Evolutionary conservation across 768 basidiomycete species (phyloP).

Genomic region (Mycena albidolilacea): DNA sequence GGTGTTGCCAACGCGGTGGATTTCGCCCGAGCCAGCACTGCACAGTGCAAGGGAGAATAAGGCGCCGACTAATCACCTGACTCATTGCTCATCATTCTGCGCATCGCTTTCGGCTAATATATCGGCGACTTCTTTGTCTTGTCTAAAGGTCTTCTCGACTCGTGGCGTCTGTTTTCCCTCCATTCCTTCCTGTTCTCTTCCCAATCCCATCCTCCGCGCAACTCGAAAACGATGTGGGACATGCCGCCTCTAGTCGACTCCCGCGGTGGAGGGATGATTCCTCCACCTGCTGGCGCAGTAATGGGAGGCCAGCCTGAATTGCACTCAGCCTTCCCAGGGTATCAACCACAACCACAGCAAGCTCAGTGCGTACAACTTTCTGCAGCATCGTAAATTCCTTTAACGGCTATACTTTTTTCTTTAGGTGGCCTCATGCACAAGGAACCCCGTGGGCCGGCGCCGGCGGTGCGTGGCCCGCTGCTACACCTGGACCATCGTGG

Average conservation of each 20-base stretch:
- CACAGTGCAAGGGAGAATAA: background rate
- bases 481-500: conserved; percentile 20
- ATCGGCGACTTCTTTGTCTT: conserved; percentile 10
- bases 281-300: conserved; percentile 26
- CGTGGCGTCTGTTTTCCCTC: background rate
- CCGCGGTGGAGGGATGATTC: background rate
- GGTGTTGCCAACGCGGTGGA: too few relatives aligned
- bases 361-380: conserved; percentile 4
- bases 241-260: conserved; percentile 12
- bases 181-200: background rate
- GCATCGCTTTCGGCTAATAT: conserved; percentile 8
- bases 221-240: conserved; percentile 4
- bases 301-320: conserved; percentile 19
- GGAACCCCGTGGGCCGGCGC: conserved; percentile 10
- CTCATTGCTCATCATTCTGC: conserved; percentile 10
- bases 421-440: background rate
- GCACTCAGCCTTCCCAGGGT: conserved; percentile 25
- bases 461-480: background rate
- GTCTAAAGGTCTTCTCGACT: background rate
- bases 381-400: too few relatives aligned
- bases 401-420: background rate
- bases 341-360: conserved; percentile 16
- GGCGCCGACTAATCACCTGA: conserved; percentile 8
- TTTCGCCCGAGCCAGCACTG: too few relatives aligned
- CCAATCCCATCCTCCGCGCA: background rate